A percentile compares a stretch with the other conserved stretches of the same genome.
Evolutionary conservation across 306 rosid genomes (phyloP).

Genomic region (Quercus parvula): DNA sequence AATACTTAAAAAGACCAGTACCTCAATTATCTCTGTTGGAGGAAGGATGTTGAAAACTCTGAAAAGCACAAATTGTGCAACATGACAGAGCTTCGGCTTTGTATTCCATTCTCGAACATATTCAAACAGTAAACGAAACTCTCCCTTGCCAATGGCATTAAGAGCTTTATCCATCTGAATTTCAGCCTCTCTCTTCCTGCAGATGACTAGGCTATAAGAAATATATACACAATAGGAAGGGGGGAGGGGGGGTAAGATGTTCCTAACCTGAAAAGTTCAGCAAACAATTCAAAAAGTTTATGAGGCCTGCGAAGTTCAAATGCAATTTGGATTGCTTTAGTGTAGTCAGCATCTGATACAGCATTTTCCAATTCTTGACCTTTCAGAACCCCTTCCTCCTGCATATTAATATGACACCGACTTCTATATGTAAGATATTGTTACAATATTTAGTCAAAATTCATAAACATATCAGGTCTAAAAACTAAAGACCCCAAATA

Average conservation of each 20-base stretch:
- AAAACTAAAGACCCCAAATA: not conserved
- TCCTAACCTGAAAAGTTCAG: constrained; percentile 77
- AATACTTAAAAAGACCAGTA: constrained; percentile 12
- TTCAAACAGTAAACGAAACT: constrained; percentile 56
- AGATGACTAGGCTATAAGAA: constrained; percentile 22
- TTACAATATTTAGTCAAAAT: not conserved
- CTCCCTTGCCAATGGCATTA: constrained; percentile 49
- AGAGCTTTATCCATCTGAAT: constrained; percentile 61
- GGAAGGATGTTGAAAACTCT: constrained; percentile 68
- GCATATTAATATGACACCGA: constrained; percentile 18
- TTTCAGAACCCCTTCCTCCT: constrained; percentile 89
- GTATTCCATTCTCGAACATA: constrained; percentile 91
- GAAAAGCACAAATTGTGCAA: constrained; percentile 77
- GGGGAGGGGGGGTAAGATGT: not conserved
- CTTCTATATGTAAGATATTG: not conserved
- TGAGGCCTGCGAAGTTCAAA: constrained; percentile 86
- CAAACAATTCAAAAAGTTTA: constrained; percentile 59
- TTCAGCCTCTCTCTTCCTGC: constrained; percentile 65
- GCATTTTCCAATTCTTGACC: constrained; percentile 97
- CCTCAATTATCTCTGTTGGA: constrained; percentile 75
- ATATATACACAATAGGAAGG: not conserved
- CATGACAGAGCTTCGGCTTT: constrained; percentile 82
- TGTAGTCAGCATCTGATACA: constrained; percentile 72
- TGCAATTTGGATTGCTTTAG: constrained; percentile 82
- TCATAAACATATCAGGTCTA: not conserved